Evolutionary conservation across 371 early-diverging fungal genomes (phyloP).

Genomic region (Rhizopus arrhizus): DNA sequence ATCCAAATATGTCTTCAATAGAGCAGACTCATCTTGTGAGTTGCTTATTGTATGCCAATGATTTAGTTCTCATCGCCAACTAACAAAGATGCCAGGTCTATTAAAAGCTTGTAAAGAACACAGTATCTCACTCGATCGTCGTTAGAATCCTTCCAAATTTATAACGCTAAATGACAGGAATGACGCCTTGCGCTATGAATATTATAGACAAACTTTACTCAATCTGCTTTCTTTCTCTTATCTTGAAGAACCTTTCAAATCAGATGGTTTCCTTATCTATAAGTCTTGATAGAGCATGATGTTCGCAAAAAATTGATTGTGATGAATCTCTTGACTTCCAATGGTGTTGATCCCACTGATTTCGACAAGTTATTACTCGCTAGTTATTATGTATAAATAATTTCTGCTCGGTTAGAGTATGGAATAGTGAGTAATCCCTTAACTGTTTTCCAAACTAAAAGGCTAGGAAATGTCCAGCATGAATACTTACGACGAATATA

Average conservation of each 20-base stretch:
- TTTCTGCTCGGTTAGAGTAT: conserved; percentile 19
- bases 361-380: not conserved
- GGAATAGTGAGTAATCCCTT: conserved; percentile 17
- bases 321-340: not conserved
- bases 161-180: not conserved
- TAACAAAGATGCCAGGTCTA: not conserved
- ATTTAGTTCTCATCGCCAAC: no score
- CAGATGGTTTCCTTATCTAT: not conserved
- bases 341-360: not conserved
- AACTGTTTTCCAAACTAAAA: not conserved
- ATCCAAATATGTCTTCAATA: not conserved
- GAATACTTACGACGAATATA: no score
- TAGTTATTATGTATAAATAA: conserved; percentile 12
- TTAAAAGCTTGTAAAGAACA: conserved; percentile 12
- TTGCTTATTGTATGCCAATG: no score
- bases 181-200: not conserved
- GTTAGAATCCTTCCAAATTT: conserved; percentile 16
- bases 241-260: conserved; percentile 7
- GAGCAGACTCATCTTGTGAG: no score
- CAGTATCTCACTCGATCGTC: conserved; percentile 4
- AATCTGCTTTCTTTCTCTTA: conserved; percentile 7
- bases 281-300: not conserved
- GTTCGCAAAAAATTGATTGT: not conserved
- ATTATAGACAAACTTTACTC: conserved; percentile 1
- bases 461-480: conserved; percentile 9